Percentiles rank a stretch among this genome's conserved stretches.
These are phyloP conservation scores for Phytophthora capsici DNA, from an alignment of 352 stramenopile genomes.

Conservation along the genomic window DNA sequence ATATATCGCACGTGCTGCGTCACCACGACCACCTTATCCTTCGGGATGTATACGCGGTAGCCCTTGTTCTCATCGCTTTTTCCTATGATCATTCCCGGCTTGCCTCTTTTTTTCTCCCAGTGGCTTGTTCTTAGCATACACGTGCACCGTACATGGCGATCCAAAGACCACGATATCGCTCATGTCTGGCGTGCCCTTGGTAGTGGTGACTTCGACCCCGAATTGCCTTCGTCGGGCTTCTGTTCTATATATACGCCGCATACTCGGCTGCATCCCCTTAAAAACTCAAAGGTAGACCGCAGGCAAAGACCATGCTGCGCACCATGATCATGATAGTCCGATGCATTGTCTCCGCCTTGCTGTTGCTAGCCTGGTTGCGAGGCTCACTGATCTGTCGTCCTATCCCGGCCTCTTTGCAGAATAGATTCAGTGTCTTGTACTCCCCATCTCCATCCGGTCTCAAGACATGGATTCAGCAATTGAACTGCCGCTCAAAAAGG, in stretches of 20 bases:
- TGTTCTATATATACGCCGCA: constrained; percentile 21
- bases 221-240: not conserved
- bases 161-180: not conserved
- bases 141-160: not conserved
- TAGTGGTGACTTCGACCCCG: not conserved
- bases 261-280: constrained; percentile 35
- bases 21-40: no score
- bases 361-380: constrained; percentile 28
- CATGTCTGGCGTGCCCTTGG: not conserved
- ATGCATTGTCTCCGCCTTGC: constrained; percentile 41
- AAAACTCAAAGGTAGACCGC: constrained; percentile 19
- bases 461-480: no score
- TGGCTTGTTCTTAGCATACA: constrained; percentile 3
- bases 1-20: no score
- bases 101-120: no score
- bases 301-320: constrained; percentile 7
- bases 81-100: no score
- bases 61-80: not conserved
- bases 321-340: constrained; percentile 32
- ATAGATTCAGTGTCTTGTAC: no score
- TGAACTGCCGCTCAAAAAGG: no score
- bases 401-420: no score
- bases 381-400: constrained; percentile 26
- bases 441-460: no score
- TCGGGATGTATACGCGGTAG: no score